Evolutionary conservation across 208 protist species (phyloP), one percentile per base, ranked within the genome.

Genomic region (Crithidia brevicula): DNA sequence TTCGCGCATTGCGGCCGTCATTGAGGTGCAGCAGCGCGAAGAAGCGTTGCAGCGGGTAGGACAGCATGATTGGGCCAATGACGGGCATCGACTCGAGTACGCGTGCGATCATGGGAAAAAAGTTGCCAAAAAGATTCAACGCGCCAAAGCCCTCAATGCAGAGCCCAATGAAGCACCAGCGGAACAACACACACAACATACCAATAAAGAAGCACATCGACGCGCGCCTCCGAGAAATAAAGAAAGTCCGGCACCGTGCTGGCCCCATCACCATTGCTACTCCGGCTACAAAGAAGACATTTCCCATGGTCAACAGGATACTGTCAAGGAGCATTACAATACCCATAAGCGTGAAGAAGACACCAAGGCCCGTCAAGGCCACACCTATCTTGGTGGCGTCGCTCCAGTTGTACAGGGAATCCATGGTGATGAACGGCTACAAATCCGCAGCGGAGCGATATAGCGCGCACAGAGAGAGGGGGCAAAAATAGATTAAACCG

Each of bases 111-210:
- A 95, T 88, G 27, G 92, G 92, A 49, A 97, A 92, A 67, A 97
- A 97, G 68, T 97, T 95, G 22, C 92, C 92, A 61, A 97, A 97
- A 11, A 97, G 81, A 66, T 97, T 97, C 20, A 97, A 65, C 10
- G 83, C 83, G 18, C 92, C 89, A 71, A 97, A 95, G 51, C 86
- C 85, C 56, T 97, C 80, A 22, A 97, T 47, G 28, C 92, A 64
- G 22, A 97, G 79, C 4, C 92, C 92, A 36, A 95, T 28, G 34
- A 95, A 78, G 49, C 85, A 95, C 79, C 86, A 94, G 16, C 88
- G 82, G 0, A 83, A 64, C 23, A 97, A 43, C 22, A 97, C 90
- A 15, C 95, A 72, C 46, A 93, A 36, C 56, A 97, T 94, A 42
- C 92, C 92, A 0, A 90, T 15, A 52, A 97, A 97, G 66, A 97